Percentiles rank a stretch among this genome's conserved stretches.
Evolutionary conservation across 306 rosid genomes (phyloP).

Genomic region (Vicia faba): DNA sequence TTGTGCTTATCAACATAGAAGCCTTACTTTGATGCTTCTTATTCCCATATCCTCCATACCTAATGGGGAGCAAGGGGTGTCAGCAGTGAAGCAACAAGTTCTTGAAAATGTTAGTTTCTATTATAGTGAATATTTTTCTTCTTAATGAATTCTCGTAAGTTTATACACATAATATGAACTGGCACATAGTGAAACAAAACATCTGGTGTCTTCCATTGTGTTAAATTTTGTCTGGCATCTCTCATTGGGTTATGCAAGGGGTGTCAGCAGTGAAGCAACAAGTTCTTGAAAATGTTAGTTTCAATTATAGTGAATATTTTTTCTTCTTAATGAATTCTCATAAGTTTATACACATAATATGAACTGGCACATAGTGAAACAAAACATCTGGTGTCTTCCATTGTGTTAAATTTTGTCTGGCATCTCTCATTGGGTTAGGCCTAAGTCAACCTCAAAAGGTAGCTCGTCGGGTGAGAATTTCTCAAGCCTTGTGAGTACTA

Average conservation of each 20-base stretch:
- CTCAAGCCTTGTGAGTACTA: background rate
- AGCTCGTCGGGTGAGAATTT: conserved; percentile 1
- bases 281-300: conserved; percentile 81
- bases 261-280: conserved; percentile 71
- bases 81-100: conserved; percentile 69
- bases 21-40: conserved; percentile 78
- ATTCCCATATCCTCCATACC: conserved; percentile 73
- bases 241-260: conserved; percentile 51
- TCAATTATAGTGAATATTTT: conserved; percentile 30
- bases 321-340: conserved; percentile 4
- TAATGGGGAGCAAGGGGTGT: conserved; percentile 82
- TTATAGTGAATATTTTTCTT: conserved; percentile 26
- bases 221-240: conserved; percentile 20
- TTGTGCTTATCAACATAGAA: conserved; percentile 80
- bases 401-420: conserved; percentile 17
- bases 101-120: conserved; percentile 78
- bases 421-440: background rate
- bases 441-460: conserved; percentile 2
- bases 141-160: background rate
- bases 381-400: background rate
- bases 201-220: conserved; percentile 1
- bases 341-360: conserved; percentile 7
- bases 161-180: conserved; percentile 27
- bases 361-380: conserved; percentile 15
- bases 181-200: background rate